phyloP scores from a whole-genome alignment of 1,139 yeast species.

The Candida sojae region DNA sequence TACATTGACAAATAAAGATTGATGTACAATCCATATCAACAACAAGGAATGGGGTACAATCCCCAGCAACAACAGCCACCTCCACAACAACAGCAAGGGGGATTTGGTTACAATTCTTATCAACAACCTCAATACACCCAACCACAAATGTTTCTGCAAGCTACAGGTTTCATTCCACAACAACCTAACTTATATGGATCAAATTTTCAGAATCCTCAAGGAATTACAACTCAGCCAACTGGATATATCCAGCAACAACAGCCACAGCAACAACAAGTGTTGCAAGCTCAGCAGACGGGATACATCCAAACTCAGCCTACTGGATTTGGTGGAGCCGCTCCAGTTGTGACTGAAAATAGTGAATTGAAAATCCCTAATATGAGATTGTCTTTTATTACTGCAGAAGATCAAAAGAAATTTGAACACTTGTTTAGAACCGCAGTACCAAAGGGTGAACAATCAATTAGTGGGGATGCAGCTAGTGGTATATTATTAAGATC shows the following conservation, averaged over 20 bases:
- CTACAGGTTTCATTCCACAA: slow-evolving; percentile 21
- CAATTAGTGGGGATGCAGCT: slow-evolving; percentile 78
- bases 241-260: slow-evolving; percentile 26
- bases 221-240: slow-evolving; percentile 28
- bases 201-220: slow-evolving; percentile 20
- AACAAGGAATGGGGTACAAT: slow-evolving; percentile 28
- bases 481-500: slow-evolving; percentile 80
- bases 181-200: slow-evolving; percentile 14
- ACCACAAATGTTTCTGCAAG: slow-evolving; percentile 13
- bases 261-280: slow-evolving; percentile 1
- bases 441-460: slow-evolving; percentile 73
- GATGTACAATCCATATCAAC: slow-evolving; percentile 51
- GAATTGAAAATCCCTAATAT: slow-evolving; percentile 60
- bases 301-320: slow-evolving; percentile 41
- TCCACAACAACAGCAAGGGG: slow-evolving; percentile 26
- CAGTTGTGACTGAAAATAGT: slow-evolving; percentile 33
- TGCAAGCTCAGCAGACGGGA: slow-evolving; percentile 34
- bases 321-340: slow-evolving; percentile 30
- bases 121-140: slow-evolving; percentile 18
- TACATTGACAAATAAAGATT: not conserved
- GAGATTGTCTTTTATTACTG: slow-evolving; percentile 80
- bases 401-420: slow-evolving; percentile 82
- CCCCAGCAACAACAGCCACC: slow-evolving; percentile 20
- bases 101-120: slow-evolving; percentile 24
- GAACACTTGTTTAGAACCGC: slow-evolving; percentile 79